phyloP scores from a whole-genome alignment of 345 rosid species.

The Carallia pectinifolia region DNA sequence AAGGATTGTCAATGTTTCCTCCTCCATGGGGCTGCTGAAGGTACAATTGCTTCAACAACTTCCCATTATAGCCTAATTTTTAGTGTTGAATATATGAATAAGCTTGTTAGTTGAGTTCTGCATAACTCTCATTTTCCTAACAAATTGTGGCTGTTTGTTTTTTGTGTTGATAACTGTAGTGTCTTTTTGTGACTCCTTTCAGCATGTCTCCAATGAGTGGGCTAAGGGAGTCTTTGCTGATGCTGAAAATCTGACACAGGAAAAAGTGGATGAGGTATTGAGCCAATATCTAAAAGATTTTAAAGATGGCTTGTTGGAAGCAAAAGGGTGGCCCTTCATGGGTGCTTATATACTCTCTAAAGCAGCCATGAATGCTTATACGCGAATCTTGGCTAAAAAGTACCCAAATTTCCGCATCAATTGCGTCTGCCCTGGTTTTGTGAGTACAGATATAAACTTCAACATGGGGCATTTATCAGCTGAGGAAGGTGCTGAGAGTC shows the following conservation, averaged over 20 bases:
- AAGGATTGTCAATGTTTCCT: conserved; percentile 18
- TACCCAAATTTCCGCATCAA: conserved; percentile 18
- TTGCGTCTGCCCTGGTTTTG: conserved; percentile 27
- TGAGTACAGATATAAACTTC: conserved; percentile 19
- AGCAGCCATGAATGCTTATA: conserved; percentile 26
- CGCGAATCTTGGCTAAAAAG: conserved; percentile 20
- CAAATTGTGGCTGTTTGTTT: too few species aligned
- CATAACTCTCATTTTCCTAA: too few species aligned
- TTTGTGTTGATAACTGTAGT: too few species aligned
- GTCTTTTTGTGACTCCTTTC: background rate
- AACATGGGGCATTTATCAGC: conserved; percentile 6
- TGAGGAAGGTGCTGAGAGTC: conserved; percentile 12
- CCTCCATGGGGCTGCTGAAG: conserved; percentile 1
- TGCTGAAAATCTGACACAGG: conserved; percentile 19
- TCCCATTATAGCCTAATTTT: too few species aligned
- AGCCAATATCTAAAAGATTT: conserved; percentile 20
- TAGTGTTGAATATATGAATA: too few species aligned
- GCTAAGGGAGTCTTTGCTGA: conserved; percentile 10
- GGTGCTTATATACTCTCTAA: conserved; percentile 20
- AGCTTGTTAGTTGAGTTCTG: too few species aligned
- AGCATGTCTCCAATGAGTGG: conserved; percentile 19
- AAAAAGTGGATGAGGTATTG: conserved; percentile 20
- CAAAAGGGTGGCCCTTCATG: conserved; percentile 21
- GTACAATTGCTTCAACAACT: background rate
- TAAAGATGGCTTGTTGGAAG: conserved; percentile 10